These are phyloP conservation scores for Colletotrichum zoysiae DNA, from an alignment of 2,329 filamentous ascomycete genomes.

Conservation along the genomic window DNA sequence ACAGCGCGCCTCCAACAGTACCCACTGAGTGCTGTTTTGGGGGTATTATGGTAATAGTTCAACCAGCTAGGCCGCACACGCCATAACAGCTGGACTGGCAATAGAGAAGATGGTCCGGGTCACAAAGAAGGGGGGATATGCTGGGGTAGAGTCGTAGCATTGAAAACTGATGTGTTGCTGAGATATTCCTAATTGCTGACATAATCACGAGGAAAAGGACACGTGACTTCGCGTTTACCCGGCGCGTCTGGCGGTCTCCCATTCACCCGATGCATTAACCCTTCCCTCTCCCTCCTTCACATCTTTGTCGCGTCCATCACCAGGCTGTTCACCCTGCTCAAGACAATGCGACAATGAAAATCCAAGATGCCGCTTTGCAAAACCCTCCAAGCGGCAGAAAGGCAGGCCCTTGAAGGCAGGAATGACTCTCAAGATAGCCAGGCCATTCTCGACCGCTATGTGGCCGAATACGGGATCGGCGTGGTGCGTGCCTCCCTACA, in stretches of 20 bases:
- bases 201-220: background rate
- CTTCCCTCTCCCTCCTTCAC: background rate
- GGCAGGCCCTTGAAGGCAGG: constrained; percentile 47
- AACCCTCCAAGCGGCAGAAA: constrained; percentile 48
- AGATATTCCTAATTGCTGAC: background rate
- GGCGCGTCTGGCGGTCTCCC: background rate
- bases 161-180: too few relatives aligned
- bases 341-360: constrained; percentile 13
- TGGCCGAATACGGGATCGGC: constrained; percentile 54
- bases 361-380: constrained; percentile 48
- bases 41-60: too few relatives aligned
- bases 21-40: too few relatives aligned
- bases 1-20: too few relatives aligned
- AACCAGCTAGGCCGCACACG: too few relatives aligned
- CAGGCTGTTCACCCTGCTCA: background rate
- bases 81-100: too few relatives aligned
- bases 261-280: too few relatives aligned
- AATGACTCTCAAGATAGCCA: constrained; percentile 61
- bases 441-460: constrained; percentile 54
- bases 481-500: constrained; percentile 53
- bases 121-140: too few relatives aligned
- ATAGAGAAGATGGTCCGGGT: too few relatives aligned
- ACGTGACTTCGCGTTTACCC: constrained; percentile 8
- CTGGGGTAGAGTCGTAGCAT: too few relatives aligned
- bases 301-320: constrained; percentile 14